These are phyloP conservation scores for Sonneratia alba DNA, from an alignment of 345 rosid genomes.

Conservation along the genomic window DNA sequence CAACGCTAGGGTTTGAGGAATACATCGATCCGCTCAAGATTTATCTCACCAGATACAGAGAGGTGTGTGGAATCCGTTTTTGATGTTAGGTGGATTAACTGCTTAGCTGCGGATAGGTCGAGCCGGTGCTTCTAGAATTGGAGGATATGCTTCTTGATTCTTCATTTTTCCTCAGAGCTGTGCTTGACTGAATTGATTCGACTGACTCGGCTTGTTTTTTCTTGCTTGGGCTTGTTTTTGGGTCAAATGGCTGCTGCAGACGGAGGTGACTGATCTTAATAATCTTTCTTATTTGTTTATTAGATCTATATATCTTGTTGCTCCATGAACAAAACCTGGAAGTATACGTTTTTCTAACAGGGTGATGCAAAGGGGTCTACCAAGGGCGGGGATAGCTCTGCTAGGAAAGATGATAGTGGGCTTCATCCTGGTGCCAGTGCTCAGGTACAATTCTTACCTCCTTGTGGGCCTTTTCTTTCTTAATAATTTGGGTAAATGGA, in stretches of 20 bases:
- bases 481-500: not conserved
- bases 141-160: not conserved
- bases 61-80: slow-evolving; percentile 27
- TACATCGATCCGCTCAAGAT: slow-evolving; percentile 84
- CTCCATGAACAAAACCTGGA: not conserved
- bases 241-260: slow-evolving; percentile 35
- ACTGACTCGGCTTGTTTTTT: not conserved
- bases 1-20: slow-evolving; percentile 93
- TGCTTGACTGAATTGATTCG: not conserved
- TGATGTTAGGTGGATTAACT: not conserved
- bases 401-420: slow-evolving; percentile 38
- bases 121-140: not conserved
- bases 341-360: slow-evolving; percentile 22
- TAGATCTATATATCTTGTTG: not conserved
- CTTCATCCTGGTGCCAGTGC: slow-evolving; percentile 37
- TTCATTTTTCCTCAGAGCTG: not conserved
- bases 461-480: not conserved
- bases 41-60: slow-evolving; percentile 76
- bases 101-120: not conserved
- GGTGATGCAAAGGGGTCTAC: slow-evolving; percentile 78
- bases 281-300: not conserved
- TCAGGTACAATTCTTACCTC: slow-evolving; percentile 34
- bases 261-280: slow-evolving; percentile 53
- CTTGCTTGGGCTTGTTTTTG: not conserved
- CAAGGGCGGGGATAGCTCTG: slow-evolving; percentile 63